Evolutionary conservation across 306 rosid genomes (phyloP).

Genomic region (Dalbergia oliveri): DNA sequence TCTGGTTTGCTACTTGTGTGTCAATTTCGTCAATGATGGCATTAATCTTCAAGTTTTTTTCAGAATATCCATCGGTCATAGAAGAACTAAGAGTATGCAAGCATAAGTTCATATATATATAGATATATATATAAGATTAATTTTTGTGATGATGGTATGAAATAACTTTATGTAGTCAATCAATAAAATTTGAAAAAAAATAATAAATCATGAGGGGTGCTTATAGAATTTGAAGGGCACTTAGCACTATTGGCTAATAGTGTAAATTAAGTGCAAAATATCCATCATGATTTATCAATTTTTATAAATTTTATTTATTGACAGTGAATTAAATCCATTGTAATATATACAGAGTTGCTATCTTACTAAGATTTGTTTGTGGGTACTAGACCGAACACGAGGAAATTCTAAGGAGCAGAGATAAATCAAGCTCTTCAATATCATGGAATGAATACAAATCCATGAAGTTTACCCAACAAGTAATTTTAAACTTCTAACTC

Average conservation of each 20-base stretch:
- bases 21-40: not conserved
- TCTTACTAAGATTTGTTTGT: not conserved
- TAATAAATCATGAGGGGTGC: too few species aligned
- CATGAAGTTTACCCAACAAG: constrained; percentile 39
- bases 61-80: constrained; percentile 8
- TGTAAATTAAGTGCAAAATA: too few species aligned
- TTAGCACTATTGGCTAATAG: too few species aligned
- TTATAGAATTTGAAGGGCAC: too few species aligned
- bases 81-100: not conserved
- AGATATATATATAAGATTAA: too few species aligned
- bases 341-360: not conserved
- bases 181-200: too few species aligned
- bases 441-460: constrained; percentile 53
- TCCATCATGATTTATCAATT: too few species aligned
- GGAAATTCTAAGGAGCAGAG: constrained; percentile 27
- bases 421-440: constrained; percentile 18
- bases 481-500: not conserved
- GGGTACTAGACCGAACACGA: constrained; percentile 42
- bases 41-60: constrained; percentile 17
- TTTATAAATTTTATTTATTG: too few species aligned
- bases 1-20: not conserved
- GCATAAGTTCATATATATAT: too few species aligned
- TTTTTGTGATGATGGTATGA: too few species aligned
- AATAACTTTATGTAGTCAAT: too few species aligned
- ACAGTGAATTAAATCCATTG: too few species aligned